Percentiles rank a stretch among this genome's conserved stretches.
phyloP scores from a whole-genome alignment of 2,329 filamentous ascomycete species.

The Neonectria faginata region DNA sequence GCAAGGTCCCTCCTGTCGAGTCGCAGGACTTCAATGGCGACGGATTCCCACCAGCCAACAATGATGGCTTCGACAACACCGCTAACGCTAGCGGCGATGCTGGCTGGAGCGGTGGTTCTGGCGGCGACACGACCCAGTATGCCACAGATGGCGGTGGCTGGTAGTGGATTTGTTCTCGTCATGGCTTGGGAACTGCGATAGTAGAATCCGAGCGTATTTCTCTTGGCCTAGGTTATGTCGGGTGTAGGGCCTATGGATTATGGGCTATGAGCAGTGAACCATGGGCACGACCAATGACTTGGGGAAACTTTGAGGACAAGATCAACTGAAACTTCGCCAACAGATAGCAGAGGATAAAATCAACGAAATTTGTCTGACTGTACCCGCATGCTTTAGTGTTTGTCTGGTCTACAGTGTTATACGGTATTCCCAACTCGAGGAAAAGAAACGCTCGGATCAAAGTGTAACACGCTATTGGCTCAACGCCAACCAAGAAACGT shows the following conservation, averaged over 20 bases:
- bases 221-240: neutral
- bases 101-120: conserved; percentile 18
- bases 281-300: neutral
- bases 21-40: conserved; percentile 27
- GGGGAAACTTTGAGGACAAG: neutral
- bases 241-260: neutral
- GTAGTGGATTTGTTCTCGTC: conserved; percentile 21
- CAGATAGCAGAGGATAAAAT: neutral
- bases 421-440: neutral
- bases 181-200: neutral
- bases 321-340: neutral
- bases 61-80: conserved; percentile 23
- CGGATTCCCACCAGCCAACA: conserved; percentile 17
- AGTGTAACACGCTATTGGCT: conserved; percentile 40
- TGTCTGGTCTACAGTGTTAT: neutral
- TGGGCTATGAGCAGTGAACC: neutral
- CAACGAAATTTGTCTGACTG: neutral
- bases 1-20: conserved; percentile 48
- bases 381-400: neutral
- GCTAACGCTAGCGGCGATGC: conserved; percentile 23
- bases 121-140: conserved; percentile 1
- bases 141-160: conserved; percentile 23
- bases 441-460: conserved; percentile 1
- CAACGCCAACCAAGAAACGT: conserved; percentile 10
- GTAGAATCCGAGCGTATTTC: neutral